Base-by-base conservation (phyloP, 2,329 filamentous ascomycete species). In the Didymella pomorum region DNA sequence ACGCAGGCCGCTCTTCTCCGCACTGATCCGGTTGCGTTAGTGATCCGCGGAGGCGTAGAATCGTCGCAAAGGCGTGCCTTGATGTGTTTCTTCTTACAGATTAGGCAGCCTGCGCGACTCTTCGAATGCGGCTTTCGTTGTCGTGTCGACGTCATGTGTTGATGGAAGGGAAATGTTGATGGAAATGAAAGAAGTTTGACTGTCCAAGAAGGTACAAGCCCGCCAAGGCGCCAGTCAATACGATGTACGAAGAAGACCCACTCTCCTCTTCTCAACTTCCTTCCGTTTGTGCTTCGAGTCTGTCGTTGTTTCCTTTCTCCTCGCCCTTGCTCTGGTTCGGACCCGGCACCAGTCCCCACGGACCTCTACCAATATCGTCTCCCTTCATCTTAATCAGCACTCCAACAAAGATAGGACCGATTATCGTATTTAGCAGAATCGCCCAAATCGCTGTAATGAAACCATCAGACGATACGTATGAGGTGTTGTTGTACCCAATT, bases 401-500 rank as follows among this genome's bases (percentile, higher is more conserved):
- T 0, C 68, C 66, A n/a, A 71, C 68, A 39, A 51, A 62, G 14
- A 70, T 54, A 8, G 67, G 68, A 4, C 68, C 65, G 11, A 70
- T 63, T 8, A 71, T 69, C 0, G 64, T 71, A 18, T 70, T 68
- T 20, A 69, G 53, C 21, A 70, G 18, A 8, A 68, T 71, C 1
- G 69, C 68, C 69, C 63, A 71, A 14, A 71, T 65, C 3, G 64
- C 65, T 12, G 66, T 70, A 42, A 70, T 58, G 28, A 70, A 71
- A 1, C 64, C 67, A 18, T 62, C 61, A 7, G 65, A 55, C 18
- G 60, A 64, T 1, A 69, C 68, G 45, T 73, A 71, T 5, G 61
- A 52, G 2, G 68, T 71, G 21, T 67, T 69, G 56, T 69, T 72
- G 42, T 71, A 72, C 0, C 64, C 70, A 23, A 73, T 71, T 44